Percentiles rank a stretch among this genome's conserved stretches.
These are phyloP conservation scores for Sclerospora graminicola DNA, from an alignment of 352 stramenopile genomes.

Conservation along the genomic window DNA sequence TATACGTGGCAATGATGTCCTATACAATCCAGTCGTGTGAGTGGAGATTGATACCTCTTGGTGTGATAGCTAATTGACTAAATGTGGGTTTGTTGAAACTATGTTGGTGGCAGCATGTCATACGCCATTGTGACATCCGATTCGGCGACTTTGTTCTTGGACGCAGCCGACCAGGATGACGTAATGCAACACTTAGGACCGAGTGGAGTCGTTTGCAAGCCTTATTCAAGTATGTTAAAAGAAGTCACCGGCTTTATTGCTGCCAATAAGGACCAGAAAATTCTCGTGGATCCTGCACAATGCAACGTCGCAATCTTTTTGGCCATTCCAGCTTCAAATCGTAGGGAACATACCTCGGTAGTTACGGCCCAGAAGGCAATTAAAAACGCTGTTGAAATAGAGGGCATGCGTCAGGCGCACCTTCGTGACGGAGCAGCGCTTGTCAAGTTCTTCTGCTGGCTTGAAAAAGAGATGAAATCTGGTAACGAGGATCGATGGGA, in stretches of 20 bases:
- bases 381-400: conserved; percentile 93
- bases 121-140: conserved; percentile 92
- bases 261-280: conserved; percentile 42
- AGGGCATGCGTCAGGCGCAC: conserved; percentile 91
- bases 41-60: conserved; percentile 10
- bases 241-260: conserved; percentile 37
- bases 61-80: neutral
- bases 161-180: conserved; percentile 63
- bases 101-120: conserved; percentile 46
- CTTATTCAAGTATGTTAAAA: conserved; percentile 40
- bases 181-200: conserved; percentile 35
- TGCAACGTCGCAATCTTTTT: conserved; percentile 82
- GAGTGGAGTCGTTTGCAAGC: conserved; percentile 51
- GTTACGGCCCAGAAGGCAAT: conserved; percentile 84
- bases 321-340: conserved; percentile 54
- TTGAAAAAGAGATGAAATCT: conserved; percentile 64
- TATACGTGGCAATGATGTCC: conserved; percentile 93
- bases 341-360: conserved; percentile 66
- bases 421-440: conserved; percentile 93
- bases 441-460: conserved; percentile 91
- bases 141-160: conserved; percentile 87
- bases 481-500: conserved; percentile 50
- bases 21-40: conserved; percentile 96
- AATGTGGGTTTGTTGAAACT: neutral
- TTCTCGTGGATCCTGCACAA: conserved; percentile 69